Conservation (phyloP, 2,329 filamentous ascomycete genomes). For the Diaporthe eres region DNA sequence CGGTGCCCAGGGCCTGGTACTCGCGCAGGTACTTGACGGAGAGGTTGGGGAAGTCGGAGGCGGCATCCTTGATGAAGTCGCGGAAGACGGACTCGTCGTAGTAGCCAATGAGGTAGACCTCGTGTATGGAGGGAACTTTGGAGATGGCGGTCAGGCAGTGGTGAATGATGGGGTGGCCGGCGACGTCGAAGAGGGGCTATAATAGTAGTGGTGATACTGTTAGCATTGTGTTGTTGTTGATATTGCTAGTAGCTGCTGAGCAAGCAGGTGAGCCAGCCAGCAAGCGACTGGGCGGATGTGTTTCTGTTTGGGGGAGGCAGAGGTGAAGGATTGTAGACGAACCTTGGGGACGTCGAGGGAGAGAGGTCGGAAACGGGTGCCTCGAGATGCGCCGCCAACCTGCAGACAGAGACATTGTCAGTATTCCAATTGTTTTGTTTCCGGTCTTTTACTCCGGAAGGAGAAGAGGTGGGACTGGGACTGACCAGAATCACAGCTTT, state of each 20-base stretch:
- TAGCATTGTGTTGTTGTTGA: not conserved
- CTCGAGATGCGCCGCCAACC: conserved; percentile 96
- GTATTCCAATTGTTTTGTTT: not conserved
- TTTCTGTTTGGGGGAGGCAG: too few species aligned
- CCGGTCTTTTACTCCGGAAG: not conserved
- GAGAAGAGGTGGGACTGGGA: conserved; percentile 35
- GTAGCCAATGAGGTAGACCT: conserved; percentile 98
- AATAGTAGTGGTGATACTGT: not conserved
- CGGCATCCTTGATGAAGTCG: conserved; percentile 95
- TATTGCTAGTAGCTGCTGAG: not conserved
- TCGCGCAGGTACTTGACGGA: conserved; percentile 96
- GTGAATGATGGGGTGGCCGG: conserved; percentile 97
- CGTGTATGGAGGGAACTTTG: conserved; percentile 90
- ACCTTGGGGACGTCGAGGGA: conserved; percentile 97
- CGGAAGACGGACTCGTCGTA: conserved; percentile 98
- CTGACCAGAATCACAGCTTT: conserved; percentile 95
- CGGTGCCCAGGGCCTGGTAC: conserved; percentile 96
- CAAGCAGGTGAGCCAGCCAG: not conserved
- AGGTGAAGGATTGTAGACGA: conserved; percentile 46
- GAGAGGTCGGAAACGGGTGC: conserved; percentile 94
- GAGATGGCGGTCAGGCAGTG: conserved; percentile 94
- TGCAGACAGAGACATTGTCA: conserved; percentile 55
- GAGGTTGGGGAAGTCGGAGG: conserved; percentile 87
- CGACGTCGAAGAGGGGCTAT: conserved; percentile 97
- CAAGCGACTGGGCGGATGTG: not conserved